Evolutionary conservation across 768 basidiomycete genomes (phyloP), one percentile per base, ranked within the genome.

Genomic region (Lepiota venenata): DNA sequence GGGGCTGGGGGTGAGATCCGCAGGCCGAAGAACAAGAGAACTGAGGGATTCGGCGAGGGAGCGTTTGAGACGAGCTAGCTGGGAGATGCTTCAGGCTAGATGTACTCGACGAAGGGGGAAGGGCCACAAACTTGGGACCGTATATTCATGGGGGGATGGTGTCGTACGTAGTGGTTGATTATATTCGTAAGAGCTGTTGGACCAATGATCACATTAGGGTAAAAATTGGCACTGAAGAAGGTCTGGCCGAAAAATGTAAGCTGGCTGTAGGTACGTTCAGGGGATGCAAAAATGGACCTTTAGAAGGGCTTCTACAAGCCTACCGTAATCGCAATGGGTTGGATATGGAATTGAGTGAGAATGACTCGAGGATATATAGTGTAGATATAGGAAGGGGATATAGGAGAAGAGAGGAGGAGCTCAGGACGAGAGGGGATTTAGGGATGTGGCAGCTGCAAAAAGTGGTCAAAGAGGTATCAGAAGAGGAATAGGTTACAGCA

Each of bases 11-110:
- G 39, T 7, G 29, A 48, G 32, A 4, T 27, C 27, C 18, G 38
- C 6, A 9, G 53, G 46, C 9, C 46, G 46, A 20, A 65, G 65
- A 6, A 71, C 63, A 12, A 85, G 68, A 6, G 76, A 45, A 2
- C 78, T 73, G 12, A 88, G 65, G 0, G 84, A 82, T 20, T 88
- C 81, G 25, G 76, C 52, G 29, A 66, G 75, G 58, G 88, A 89
- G 64, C 91, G 90, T 56, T 87, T 87, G 65, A 91, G 66, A 62
- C 88, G 74, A 0, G 74, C 73, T 2, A 91, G 69, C 86, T 91
- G 46, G 25, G 16, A 55, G 47, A 15, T 2, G 38, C 9, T 37
- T 42, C 10, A 11, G 38, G 36, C 36, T 18, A 47, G 41, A 49
- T 11, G n/a, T 12, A 18, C 5, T 12, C 21, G 5, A 41, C 32